Conservation (phyloP, 805 yeast species). For the Pichia phayaonensis region DNA sequence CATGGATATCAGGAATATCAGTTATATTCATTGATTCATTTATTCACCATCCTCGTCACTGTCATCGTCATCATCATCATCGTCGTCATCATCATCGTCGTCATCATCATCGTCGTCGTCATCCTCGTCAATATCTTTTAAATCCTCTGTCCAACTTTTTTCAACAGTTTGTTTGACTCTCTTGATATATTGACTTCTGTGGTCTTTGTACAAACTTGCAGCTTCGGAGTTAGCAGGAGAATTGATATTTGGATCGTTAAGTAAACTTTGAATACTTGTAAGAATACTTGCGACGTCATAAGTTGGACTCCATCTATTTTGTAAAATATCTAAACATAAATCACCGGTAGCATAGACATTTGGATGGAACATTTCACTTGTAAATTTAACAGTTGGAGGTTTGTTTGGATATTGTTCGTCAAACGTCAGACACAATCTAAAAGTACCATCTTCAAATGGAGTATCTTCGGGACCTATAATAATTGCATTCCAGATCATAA, state of each 20-base stretch:
- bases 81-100: slow-evolving; percentile 18
- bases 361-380: slow-evolving; percentile 96
- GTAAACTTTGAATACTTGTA: slow-evolving; percentile 83
- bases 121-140: slow-evolving; percentile 49
- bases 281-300: slow-evolving; percentile 94
- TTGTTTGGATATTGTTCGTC: slow-evolving; percentile 97
- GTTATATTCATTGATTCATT: slow-evolving; percentile 5
- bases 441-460: slow-evolving; percentile 97
- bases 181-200: slow-evolving; percentile 83
- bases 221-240: slow-evolving; percentile 99
- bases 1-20: too few relatives aligned
- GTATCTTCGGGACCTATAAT: slow-evolving; percentile 97
- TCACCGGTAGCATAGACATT: slow-evolving; percentile 95
- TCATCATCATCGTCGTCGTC: slow-evolving; percentile 27
- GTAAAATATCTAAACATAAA: slow-evolving; percentile 89
- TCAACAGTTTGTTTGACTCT: slow-evolving; percentile 94
- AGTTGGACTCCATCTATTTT: slow-evolving; percentile 97
- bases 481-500: slow-evolving; percentile 97
- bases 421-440: slow-evolving; percentile 75
- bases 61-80: slow-evolving; percentile 12
- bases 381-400: slow-evolving; percentile 88
- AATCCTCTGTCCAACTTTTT: slow-evolving; percentile 83
- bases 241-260: slow-evolving; percentile 93
- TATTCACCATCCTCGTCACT: too few relatives aligned
- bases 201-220: slow-evolving; percentile 90